Base-by-base conservation (phyloP, 768 basidiomycete genomes). In the Phanerodontia chrysosporium region DNA sequence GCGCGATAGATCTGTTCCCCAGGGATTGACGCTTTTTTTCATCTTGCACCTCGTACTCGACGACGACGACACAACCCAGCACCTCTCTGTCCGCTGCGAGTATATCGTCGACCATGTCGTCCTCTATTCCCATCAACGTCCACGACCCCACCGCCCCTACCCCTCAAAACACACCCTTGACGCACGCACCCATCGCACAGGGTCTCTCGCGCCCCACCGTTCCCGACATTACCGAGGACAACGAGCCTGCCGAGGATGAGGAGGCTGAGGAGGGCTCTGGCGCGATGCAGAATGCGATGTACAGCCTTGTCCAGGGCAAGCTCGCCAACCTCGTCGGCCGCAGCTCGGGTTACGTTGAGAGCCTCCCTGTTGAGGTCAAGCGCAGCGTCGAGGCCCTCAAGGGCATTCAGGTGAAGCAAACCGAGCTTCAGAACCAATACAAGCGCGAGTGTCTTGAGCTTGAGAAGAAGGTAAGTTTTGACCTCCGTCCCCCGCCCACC, bases 281-380 rank as follows among this genome's bases (percentile, higher is more conserved):
- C 18, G 69, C 77, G 55, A 74, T 83, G 9, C 77, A 83, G 73
- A 79, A 82, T 65, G 87, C 87, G 21, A 87, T 93, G 78, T 76
- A 93, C 45, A 87, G 85, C 54, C 81, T 98, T 73, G 93, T 98
- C 14, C 93, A 98, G 63, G 87, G 87, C 64, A 89, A 86, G 73
- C 89, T 99, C 61, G 84, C 86, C 35, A 80, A 80, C 66, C 86
- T 99, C 36, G 76, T 98, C 63, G 96, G 96, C 51, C 87, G 86
- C 73, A 92, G 92, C 69, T 95, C 92, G 14, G 95, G 95, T 14
- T 99, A 99, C 77, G 84, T 99, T 76, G 94, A 98, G 76, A 80
- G 79, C 66, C 83, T 98, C 52, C 90, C 95, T 12, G 74, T 80
- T 48, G 84, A 88, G 45, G 85, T 95, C 68, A 90, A 90, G 76